phyloP scores from a whole-genome alignment of 208 protist genomes.

The Leishmania braziliensis region DNA sequence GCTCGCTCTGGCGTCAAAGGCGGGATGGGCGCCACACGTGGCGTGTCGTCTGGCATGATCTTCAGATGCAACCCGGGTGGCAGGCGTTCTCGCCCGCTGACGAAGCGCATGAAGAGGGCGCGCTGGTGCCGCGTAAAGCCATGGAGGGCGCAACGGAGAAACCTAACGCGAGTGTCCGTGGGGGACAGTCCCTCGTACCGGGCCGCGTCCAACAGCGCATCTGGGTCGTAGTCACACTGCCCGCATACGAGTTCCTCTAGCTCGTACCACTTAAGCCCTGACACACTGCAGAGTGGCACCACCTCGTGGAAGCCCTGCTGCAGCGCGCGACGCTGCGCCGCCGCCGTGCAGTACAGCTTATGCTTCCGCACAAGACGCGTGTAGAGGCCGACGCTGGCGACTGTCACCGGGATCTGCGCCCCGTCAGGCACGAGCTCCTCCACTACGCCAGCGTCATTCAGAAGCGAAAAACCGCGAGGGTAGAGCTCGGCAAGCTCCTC shows the following conservation, averaged over 20 bases:
- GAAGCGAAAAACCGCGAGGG: constrained; percentile 70
- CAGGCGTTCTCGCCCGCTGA: constrained; percentile 88
- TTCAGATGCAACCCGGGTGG: constrained; percentile 78
- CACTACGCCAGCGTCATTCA: constrained; percentile 50
- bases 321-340: constrained; percentile 67
- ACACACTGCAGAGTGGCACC: constrained; percentile 70
- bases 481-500: constrained; percentile 56
- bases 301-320: constrained; percentile 86
- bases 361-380: constrained; percentile 51
- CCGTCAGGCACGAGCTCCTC: constrained; percentile 72
- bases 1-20: constrained; percentile 11
- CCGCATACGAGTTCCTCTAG: constrained; percentile 92
- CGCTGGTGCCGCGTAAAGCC: constrained; percentile 84
- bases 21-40: constrained; percentile 5
- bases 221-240: constrained; percentile 87
- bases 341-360: constrained; percentile 54
- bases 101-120: constrained; percentile 91
- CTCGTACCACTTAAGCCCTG: constrained; percentile 88
- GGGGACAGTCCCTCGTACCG: constrained; percentile 75
- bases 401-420: constrained; percentile 48
- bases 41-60: constrained; percentile 70
- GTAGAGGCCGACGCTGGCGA: constrained; percentile 69
- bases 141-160: constrained; percentile 80
- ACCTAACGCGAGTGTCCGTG: constrained; percentile 61
- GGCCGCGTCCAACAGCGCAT: constrained; percentile 80